A percentile compares a stretch with the other conserved stretches of the same genome.
Conservation (phyloP, 306 rosid genomes). For the Acacia crassicarpa region DNA sequence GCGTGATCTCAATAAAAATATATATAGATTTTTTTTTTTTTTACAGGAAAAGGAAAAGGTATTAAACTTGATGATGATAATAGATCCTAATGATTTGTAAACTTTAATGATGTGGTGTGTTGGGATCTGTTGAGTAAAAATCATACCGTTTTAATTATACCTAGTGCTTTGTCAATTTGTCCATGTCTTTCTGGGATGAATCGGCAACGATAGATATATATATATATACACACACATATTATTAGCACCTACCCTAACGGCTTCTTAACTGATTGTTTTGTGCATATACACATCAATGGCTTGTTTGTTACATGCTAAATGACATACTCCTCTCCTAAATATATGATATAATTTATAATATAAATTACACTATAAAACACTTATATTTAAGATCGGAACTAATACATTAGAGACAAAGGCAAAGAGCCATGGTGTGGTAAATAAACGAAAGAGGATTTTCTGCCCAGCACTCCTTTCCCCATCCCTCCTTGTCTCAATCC, state of each 20-base stretch:
- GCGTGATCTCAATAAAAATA: background rate
- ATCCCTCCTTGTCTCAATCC: too few species aligned
- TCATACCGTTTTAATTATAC: conserved; percentile 21
- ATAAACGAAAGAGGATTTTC: too few species aligned
- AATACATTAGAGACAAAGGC: background rate
- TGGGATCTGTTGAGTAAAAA: conserved; percentile 25
- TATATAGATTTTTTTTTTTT: background rate
- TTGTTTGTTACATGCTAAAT: background rate
- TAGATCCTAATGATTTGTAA: conserved; percentile 20
- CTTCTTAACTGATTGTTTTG: background rate
- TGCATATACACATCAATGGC: background rate
- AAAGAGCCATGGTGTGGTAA: background rate
- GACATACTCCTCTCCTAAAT: background rate
- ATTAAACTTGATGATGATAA: conserved; percentile 22
- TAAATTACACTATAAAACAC: too few species aligned
- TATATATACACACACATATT: background rate
- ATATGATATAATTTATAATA: too few species aligned
- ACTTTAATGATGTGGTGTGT: conserved; percentile 36
- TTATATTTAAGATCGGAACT: too few species aligned
- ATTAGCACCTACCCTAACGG: too few species aligned
- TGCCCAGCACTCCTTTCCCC: too few species aligned
- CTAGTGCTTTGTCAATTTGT: conserved; percentile 35
- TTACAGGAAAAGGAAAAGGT: background rate
- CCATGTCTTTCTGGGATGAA: conserved; percentile 19
- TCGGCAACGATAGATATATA: background rate